Conservation (phyloP, 768 basidiomycete genomes). For the Mycena maculata region DNA sequence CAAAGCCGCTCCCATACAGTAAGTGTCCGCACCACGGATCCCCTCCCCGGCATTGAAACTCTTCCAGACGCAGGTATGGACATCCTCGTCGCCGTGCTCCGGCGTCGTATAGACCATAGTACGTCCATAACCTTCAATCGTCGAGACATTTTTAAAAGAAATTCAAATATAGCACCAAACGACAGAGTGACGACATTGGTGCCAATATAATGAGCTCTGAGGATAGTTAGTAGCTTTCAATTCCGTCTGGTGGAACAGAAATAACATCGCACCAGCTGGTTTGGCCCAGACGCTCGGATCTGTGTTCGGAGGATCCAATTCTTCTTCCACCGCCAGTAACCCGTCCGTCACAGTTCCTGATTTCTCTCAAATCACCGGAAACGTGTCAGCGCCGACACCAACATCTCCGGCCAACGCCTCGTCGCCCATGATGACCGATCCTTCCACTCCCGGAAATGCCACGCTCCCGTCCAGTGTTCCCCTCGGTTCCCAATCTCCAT, state of each 20-base stretch:
- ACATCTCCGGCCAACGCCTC: not conserved
- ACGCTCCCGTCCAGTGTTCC: too few relatives aligned
- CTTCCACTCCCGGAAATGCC: not conserved
- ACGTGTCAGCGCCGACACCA: not conserved
- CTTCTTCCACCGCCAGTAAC: not conserved
- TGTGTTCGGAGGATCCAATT: conserved; percentile 2
- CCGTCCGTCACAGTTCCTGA: conserved; percentile 6
- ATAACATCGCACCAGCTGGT: not conserved
- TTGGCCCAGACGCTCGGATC: conserved; percentile 16
- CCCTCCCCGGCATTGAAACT: not conserved
- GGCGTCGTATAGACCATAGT: not conserved
- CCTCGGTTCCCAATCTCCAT: not conserved
- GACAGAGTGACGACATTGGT: not conserved
- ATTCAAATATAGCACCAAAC: not conserved
- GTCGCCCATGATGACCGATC: not conserved
- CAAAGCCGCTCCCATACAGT: conserved; percentile 7
- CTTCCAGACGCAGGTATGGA: not conserved
- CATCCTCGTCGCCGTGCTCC: not conserved
- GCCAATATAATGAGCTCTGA: conserved; percentile 13
- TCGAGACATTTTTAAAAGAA: not conserved
- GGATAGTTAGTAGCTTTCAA: not conserved
- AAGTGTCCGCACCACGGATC: not conserved
- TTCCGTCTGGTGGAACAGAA: not conserved
- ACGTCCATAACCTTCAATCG: not conserved
- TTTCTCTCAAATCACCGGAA: conserved; percentile 3